Base-by-base conservation (phyloP, 2,329 filamentous ascomycete species). In the Neopestalotiopsis sp. region DNA sequence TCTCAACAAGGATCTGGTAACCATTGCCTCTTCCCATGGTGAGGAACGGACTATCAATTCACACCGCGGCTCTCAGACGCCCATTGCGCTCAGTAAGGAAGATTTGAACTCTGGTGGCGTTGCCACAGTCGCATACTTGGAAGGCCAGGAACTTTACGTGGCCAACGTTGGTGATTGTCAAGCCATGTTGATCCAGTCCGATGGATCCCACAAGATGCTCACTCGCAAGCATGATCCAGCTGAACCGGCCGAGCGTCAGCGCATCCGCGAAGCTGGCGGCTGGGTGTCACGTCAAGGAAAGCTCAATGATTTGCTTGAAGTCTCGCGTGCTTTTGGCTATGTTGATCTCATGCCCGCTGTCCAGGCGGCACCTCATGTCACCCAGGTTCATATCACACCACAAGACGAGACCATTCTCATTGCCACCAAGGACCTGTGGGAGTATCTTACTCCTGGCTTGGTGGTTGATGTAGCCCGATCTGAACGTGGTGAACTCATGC, bases 121-220 rank as follows among this genome's bases (percentile, higher is more conserved):
- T 61, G 96, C 95, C 1, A 98, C 96, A 0, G 92, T 98, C 2
- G 86, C 96, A 66, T 99, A 97, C 76, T 84, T 99, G 40, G 92
- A 95, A 74, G 92, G 93, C 73, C 95, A 94, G 81, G 94, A 98
- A 74, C 87, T 99, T 3, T 98, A 93, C 76, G 91, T 98, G 67
- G 96, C 95, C 71, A 99, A 99, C 75, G 93, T 99, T 28, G 96
- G 96, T 66, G 94, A 99, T 81, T 94, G 93, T 5, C 94, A 98
- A 81, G 95, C 95, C n/a, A 92, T 99, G 81, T 87, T 98, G 24
- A 96, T 99, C 71, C 93, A 95, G 75, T 94, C 93, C 1, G 94
- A 97, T 78, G 94, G 94, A 53, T 89, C 91, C 30, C 89, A 96
- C 80, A 91, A 91, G 75, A 91, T 95, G 72, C 86, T 99, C 73